Percentiles rank a stretch among this genome's conserved stretches.
These are phyloP conservation scores for Coemansia brasiliensis DNA, from an alignment of 192 early-diverging fungal species.

Conservation along the genomic window DNA sequence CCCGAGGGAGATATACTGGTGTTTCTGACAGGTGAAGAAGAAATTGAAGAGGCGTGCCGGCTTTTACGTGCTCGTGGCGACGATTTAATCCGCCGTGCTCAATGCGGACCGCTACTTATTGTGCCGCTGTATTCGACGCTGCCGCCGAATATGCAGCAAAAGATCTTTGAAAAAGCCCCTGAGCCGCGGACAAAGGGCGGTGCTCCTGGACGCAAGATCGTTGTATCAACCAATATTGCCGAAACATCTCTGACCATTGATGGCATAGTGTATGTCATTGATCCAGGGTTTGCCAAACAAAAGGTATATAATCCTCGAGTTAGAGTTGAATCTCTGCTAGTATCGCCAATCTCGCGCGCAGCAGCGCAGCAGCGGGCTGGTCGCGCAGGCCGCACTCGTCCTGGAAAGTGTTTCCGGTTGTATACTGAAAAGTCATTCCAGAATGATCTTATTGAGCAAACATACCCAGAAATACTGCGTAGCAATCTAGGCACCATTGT, in stretches of 20 bases:
- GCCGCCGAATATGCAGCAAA: slow-evolving; percentile 86
- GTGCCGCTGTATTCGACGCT: slow-evolving; percentile 91
- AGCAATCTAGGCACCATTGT: slow-evolving; percentile 96
- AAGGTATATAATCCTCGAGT: slow-evolving; percentile 99
- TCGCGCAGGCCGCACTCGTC: slow-evolving; percentile 96
- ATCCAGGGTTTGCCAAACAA: slow-evolving; percentile 99
- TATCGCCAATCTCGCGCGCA: slow-evolving; percentile 92
- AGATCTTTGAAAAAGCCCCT: slow-evolving; percentile 92
- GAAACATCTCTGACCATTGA: slow-evolving; percentile 99
- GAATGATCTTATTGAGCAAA: slow-evolving; percentile 93
- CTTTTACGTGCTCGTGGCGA: slow-evolving; percentile 80
- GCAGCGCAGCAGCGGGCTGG: slow-evolving; percentile 96
- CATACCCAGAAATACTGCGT: slow-evolving; percentile 97
- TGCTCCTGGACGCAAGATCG: slow-evolving; percentile 90
- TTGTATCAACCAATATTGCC: slow-evolving; percentile 97
- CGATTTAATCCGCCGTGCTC: slow-evolving; percentile 60
- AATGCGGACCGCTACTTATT: slow-evolving; percentile 79
- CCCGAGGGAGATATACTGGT: slow-evolving; percentile 95
- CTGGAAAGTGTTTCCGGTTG: slow-evolving; percentile 96
- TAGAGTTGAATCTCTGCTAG: slow-evolving; percentile 91
- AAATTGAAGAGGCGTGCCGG: slow-evolving; percentile 94
- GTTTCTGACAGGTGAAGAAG: slow-evolving; percentile 98
- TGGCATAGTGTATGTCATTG: slow-evolving; percentile 98
- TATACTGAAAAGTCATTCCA: slow-evolving; percentile 97
- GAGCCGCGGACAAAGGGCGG: slow-evolving; percentile 74